Evolutionary conservation across 805 yeast genomes (phyloP), one percentile per base, ranked within the genome.

Genomic region (Grigorovia transvaalensis): DNA sequence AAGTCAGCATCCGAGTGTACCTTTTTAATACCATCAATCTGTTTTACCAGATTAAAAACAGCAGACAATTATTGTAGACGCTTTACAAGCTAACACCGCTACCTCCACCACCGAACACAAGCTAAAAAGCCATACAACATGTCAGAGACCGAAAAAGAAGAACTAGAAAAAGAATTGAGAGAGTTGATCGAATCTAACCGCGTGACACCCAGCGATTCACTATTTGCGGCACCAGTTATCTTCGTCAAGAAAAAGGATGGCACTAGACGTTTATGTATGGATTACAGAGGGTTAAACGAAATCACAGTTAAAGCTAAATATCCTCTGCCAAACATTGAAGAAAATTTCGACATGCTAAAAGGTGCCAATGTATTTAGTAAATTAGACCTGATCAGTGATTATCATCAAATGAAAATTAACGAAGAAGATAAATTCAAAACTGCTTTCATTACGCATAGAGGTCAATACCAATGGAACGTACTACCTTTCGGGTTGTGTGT

Each of bases 401-500:
- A 57, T 20, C 57, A 58, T 42, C 58, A 56, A 45, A 53, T 54
- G 11, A 55, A 55, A 12, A 51, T 56, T 47, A 49, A 43, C 15
- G 20, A 44, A 29, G 43, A 45, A 23, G 58, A 54, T 15, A 38
- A 27, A 8, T 46, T 20, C 27, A 52, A 51, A 40, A 56, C 57
- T 9, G 56, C 58, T 1, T 54, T 53, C 38, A 49, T 53, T 1
- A 58, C 56, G 6, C 59, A 55, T 11, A 30, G 19, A 30, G 58
- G 57, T 20, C 51, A 56, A 35, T 53, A 56, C 41, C 53, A 55
- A 42, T 55, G 50, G 44, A 55, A 48, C 9, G 56, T 52, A 3
- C 6, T 23, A 23, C 27, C 27, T 4, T 23, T 23, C 6, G 27
- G 27, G n/a, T n/a, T n/a, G n/a, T n/a, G n/a, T n/a, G n/a, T n/a